A percentile compares a stretch with the other conserved stretches of the same genome.
Conservation (phyloP, 2,329 filamentous ascomycete genomes). For the Biscogniauxia mediterranea region DNA sequence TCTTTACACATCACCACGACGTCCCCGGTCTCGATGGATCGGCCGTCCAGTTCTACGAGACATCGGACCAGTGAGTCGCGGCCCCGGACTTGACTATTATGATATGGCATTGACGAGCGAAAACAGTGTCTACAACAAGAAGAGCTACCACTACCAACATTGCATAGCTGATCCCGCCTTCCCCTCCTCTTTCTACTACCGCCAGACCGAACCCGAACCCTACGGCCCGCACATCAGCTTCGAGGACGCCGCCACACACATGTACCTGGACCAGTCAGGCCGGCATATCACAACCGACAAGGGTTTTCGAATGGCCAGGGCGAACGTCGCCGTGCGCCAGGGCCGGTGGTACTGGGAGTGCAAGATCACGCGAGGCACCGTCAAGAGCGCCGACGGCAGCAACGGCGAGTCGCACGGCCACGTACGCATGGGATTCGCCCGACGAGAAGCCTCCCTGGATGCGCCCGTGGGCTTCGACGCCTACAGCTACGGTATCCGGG, state of each 20-base stretch:
- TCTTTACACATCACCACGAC: conserved; percentile 56
- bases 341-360: conserved; percentile 95
- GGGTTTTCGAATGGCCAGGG: conserved; percentile 86
- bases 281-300: conserved; percentile 84
- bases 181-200: conserved; percentile 83
- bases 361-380: conserved; percentile 77
- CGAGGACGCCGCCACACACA: conserved; percentile 83
- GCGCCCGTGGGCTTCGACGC: conserved; percentile 83
- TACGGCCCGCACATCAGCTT: conserved; percentile 85
- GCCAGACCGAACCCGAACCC: conserved; percentile 81
- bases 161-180: conserved; percentile 89
- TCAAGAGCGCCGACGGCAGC: conserved; percentile 42
- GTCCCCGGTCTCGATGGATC: conserved; percentile 48
- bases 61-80: conserved; percentile 59
- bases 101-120: conserved; percentile 6
- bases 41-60: conserved; percentile 59
- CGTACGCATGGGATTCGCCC: conserved; percentile 83
- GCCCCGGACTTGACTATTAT: background rate
- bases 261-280: conserved; percentile 76
- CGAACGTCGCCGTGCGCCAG: conserved; percentile 86
- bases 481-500: conserved; percentile 91
- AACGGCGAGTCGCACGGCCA: conserved; percentile 54
- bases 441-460: conserved; percentile 78
- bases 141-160: conserved; percentile 82
- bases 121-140: conserved; percentile 60